These are phyloP conservation scores for Rhizoclosmatium globosum DNA, from an alignment of 192 early-diverging fungal genomes.

Conservation along the genomic window DNA sequence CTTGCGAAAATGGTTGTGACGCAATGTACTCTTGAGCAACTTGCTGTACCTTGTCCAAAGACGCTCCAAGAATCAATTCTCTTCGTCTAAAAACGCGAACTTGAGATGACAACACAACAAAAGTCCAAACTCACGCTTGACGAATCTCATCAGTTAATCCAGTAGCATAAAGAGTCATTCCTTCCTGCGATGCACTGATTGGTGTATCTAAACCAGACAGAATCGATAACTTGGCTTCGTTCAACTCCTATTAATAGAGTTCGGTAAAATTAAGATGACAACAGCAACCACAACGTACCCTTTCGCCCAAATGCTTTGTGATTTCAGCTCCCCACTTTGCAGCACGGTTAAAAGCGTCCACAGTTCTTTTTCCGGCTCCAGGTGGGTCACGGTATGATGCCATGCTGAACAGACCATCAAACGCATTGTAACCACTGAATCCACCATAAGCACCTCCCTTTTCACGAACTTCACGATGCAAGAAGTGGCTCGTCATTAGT, in stretches of 20 bases:
- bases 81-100: conserved; percentile 61
- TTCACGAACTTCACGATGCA: conserved; percentile 98
- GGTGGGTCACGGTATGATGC: conserved; percentile 93
- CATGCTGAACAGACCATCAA: conserved; percentile 84
- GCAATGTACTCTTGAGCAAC: conserved; percentile 75
- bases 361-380: conserved; percentile 68
- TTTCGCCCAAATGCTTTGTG: conserved; percentile 35
- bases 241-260: conserved; percentile 67
- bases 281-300: conserved; percentile 48
- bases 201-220: conserved; percentile 89
- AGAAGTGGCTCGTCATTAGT: conserved; percentile 82
- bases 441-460: conserved; percentile 97
- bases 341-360: conserved; percentile 72
- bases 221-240: conserved; percentile 90
- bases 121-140: conserved; percentile 63
- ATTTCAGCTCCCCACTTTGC: conserved; percentile 72
- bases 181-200: conserved; percentile 82
- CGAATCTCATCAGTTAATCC: conserved; percentile 87
- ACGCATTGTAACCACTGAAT: conserved; percentile 73
- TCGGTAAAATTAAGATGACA: conserved; percentile 45
- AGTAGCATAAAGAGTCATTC: conserved; percentile 78
- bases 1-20: conserved; percentile 26
- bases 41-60: conserved; percentile 71
- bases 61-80: conserved; percentile 76
- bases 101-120: conserved; percentile 15